Conservation (phyloP, 768 basidiomycete species). For the Boletus reticulatus region DNA sequence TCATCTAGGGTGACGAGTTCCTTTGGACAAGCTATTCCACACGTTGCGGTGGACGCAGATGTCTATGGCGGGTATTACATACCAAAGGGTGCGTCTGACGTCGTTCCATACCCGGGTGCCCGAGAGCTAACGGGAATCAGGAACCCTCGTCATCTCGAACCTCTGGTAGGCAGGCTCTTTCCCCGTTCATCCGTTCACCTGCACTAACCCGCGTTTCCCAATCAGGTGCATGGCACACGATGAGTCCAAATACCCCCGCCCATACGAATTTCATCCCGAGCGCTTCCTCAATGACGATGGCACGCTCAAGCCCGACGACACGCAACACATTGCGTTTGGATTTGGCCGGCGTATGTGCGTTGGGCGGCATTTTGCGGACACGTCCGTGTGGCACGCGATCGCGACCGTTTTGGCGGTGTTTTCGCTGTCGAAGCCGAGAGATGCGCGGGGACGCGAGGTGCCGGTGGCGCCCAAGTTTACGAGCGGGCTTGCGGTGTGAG, state of each 20-base stretch:
- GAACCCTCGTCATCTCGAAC: constrained; percentile 8
- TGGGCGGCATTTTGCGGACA: constrained; percentile 20
- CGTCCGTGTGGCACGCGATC: constrained; percentile 18
- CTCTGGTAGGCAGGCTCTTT: constrained; percentile 1
- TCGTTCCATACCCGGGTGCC: neutral
- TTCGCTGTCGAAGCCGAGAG: constrained; percentile 3
- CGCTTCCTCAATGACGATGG: constrained; percentile 34
- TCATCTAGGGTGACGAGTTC: neutral
- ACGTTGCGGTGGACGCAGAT: constrained; percentile 36
- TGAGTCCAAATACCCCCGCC: constrained; percentile 33
- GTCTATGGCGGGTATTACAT: constrained; percentile 47
- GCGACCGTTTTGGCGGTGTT: constrained; percentile 12
- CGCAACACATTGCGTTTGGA: constrained; percentile 17
- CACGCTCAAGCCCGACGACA: constrained; percentile 10
- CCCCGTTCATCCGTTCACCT: neutral
- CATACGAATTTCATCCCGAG: constrained; percentile 38
- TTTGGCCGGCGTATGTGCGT: constrained; percentile 28
- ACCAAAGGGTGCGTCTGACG: constrained; percentile 33
- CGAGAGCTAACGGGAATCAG: neutral
- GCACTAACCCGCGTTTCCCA: neutral
- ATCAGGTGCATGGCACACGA: constrained; percentile 17
- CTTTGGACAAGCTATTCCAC: constrained; percentile 22
- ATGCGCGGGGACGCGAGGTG: constrained; percentile 12
- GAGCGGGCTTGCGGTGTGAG: constrained; percentile 13
- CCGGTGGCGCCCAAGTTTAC: constrained; percentile 12